These are phyloP conservation scores for Termitomyces sp. DNA, from an alignment of 768 basidiomycete genomes.

Conservation along the genomic window DNA sequence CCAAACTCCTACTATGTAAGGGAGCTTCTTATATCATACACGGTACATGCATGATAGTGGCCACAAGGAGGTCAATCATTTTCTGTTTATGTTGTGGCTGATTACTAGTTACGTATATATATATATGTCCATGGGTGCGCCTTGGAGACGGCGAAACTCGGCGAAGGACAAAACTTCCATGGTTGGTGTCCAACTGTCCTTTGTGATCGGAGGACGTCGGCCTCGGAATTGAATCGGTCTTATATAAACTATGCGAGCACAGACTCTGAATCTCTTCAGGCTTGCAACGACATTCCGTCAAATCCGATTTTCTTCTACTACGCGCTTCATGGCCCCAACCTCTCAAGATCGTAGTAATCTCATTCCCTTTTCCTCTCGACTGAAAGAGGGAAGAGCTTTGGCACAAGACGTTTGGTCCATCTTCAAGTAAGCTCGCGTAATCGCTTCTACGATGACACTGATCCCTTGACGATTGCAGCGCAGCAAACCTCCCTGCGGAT, in stretches of 20 bases:
- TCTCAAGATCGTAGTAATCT: conserved; percentile 38
- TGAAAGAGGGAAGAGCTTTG: conserved; percentile 70
- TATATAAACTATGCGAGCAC: conserved; percentile 2
- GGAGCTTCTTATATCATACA: too few relatives aligned
- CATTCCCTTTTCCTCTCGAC: conserved; percentile 65
- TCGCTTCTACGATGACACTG: neutral
- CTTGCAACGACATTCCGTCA: conserved; percentile 3
- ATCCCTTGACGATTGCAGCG: conserved; percentile 40
- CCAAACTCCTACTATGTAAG: too few relatives aligned
- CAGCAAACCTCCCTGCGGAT: conserved; percentile 80
- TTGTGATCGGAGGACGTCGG: conserved; percentile 9
- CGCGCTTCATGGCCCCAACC: conserved; percentile 10
- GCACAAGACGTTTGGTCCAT: conserved; percentile 89
- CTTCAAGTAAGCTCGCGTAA: conserved; percentile 55
- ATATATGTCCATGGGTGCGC: neutral
- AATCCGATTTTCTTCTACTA: conserved; percentile 13
- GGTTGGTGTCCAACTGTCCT: neutral
- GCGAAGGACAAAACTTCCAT: too few relatives aligned
- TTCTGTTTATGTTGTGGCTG: neutral
- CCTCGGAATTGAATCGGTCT: conserved; percentile 8
- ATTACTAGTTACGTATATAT: too few relatives aligned
- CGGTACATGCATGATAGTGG: neutral
- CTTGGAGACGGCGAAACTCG: too few relatives aligned
- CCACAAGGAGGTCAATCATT: neutral
- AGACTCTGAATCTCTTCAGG: conserved; percentile 1